Evolutionary conservation across 2,329 filamentous ascomycete species (phyloP), one percentile per base, ranked within the genome.

Genomic region (Xylariaceae sp.): DNA sequence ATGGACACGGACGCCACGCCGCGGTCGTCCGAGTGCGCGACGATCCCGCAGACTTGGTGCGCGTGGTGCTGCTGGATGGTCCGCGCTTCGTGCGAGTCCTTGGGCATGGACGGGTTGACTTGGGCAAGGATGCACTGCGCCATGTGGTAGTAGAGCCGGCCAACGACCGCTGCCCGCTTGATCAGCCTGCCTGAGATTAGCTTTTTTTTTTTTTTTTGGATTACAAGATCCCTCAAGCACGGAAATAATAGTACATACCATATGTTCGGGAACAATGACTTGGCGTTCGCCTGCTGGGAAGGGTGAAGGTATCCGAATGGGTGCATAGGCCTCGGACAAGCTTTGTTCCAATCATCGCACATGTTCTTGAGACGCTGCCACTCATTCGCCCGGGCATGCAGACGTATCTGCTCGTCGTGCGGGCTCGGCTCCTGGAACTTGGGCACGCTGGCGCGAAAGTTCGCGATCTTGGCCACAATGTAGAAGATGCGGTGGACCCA

Each of bases 401-500:
- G 60, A 37, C 80, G 73, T 13, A 79, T 66, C 45, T 86, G 78
- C 56, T 87, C 78, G 32, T 80, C 79, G 42, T 79, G 76, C 6
- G 77, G 71, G 33, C 75, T 78, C 2, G 73, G 62, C 33, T 81
- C 75, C 43, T 80, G 74, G 44, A 78, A 78, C 15, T 76, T 72
- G 2, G 82, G 77, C 19, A 82, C 79, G 13, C 78, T 79, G 12
- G 87, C 84, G 30, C 87, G 80, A 61, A 95, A 95, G 64, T 94
- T 93, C 50, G 84, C 81, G 37, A 95, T 80, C 60, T 90, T 95
- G 36, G 87, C 89, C 37, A 94, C 76, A 49, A 95, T 85, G 64
- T 90, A 95, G 30, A 96, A 72, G 48, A 95, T 94, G 19, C 87
- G 81, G 57, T 95, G 85, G 15, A 89, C 86, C 89, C 91, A 96